phyloP scores from a whole-genome alignment of 2,329 filamentous ascomycete genomes.

The Colletotrichum noveboracense region DNA sequence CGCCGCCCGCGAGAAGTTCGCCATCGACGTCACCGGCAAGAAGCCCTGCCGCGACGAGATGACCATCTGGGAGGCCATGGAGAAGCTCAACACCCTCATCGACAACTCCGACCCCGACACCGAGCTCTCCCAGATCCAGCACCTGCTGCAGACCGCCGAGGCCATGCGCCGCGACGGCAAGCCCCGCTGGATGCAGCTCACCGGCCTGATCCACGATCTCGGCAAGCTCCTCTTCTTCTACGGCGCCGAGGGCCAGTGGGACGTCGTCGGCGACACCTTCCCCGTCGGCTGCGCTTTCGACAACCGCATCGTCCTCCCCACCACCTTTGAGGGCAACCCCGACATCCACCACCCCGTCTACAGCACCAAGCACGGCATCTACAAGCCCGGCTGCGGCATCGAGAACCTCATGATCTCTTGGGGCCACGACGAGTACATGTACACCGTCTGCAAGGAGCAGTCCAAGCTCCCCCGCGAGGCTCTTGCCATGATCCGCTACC shows the following conservation, averaged over 20 bases:
- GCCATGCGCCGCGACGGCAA: slow-evolving; percentile 86
- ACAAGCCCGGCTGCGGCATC: slow-evolving; percentile 77
- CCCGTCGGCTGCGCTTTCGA: slow-evolving; percentile 80
- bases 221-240: slow-evolving; percentile 84
- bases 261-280: slow-evolving; percentile 88
- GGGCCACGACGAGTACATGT: slow-evolving; percentile 90
- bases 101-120: slow-evolving; percentile 94
- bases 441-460: slow-evolving; percentile 86
- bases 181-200: slow-evolving; percentile 82
- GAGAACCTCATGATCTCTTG: slow-evolving; percentile 90
- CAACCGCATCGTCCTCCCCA: slow-evolving; percentile 78
- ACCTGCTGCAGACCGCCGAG: slow-evolving; percentile 87
- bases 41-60: slow-evolving; percentile 70
- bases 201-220: slow-evolving; percentile 78
- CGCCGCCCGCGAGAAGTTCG: slow-evolving; percentile 66
- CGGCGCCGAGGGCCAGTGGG: slow-evolving; percentile 88
- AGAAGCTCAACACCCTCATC: slow-evolving; percentile 89
- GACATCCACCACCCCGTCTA: slow-evolving; percentile 76
- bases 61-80: slow-evolving; percentile 90
- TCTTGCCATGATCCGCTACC: slow-evolving; percentile 91
- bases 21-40: slow-evolving; percentile 60
- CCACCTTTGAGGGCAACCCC: slow-evolving; percentile 78
- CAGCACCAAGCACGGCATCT: slow-evolving; percentile 79
- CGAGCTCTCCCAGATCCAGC: slow-evolving; percentile 85
- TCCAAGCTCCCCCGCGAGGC: slow-evolving; percentile 79